These are phyloP conservation scores for Phalaenopsis equestris DNA, from an alignment of 106 monocot genomes.

Conservation along the genomic window DNA sequence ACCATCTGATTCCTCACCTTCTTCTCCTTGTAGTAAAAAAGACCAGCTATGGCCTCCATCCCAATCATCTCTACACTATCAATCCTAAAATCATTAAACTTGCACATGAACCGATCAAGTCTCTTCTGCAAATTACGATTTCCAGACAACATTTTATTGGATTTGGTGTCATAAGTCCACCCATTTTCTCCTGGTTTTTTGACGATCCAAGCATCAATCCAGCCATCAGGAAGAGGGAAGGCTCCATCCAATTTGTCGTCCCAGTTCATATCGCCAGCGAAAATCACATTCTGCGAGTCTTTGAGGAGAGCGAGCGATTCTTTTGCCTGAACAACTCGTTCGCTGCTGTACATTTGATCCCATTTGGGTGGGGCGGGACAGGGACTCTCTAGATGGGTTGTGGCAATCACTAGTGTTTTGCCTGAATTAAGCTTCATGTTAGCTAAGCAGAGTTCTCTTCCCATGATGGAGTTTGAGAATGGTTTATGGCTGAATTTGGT, in stretches of 20 bases:
- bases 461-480: slow-evolving; percentile 56
- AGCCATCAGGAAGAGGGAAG: slow-evolving; percentile 39
- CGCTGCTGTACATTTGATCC: slow-evolving; percentile 55
- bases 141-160: slow-evolving; percentile 47
- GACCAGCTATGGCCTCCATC: slow-evolving; percentile 45
- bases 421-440: slow-evolving; percentile 21
- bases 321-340: slow-evolving; percentile 51
- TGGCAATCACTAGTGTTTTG: slow-evolving; percentile 37
- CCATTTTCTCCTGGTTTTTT: slow-evolving; percentile 43
- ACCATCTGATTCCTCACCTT: slow-evolving; percentile 22
- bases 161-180: slow-evolving; percentile 63
- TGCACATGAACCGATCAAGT: slow-evolving; percentile 64
- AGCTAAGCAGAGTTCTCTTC: slow-evolving; percentile 54
- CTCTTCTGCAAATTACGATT: slow-evolving; percentile 59
- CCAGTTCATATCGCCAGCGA: slow-evolving; percentile 80
- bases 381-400: slow-evolving; percentile 68
- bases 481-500: slow-evolving; percentile 28
- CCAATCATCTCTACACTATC: slow-evolving; percentile 76
- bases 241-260: slow-evolving; percentile 61
- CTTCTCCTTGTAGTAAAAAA: slow-evolving; percentile 49
- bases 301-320: slow-evolving; percentile 33
- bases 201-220: slow-evolving; percentile 53
- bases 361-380: slow-evolving; percentile 53
- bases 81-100: slow-evolving; percentile 50
- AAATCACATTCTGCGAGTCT: slow-evolving; percentile 36